Evolutionary conservation across 169 alveolate genomes (phyloP), one percentile per base, ranked within the genome.

Genomic region (Plasmodium relictum): DNA sequence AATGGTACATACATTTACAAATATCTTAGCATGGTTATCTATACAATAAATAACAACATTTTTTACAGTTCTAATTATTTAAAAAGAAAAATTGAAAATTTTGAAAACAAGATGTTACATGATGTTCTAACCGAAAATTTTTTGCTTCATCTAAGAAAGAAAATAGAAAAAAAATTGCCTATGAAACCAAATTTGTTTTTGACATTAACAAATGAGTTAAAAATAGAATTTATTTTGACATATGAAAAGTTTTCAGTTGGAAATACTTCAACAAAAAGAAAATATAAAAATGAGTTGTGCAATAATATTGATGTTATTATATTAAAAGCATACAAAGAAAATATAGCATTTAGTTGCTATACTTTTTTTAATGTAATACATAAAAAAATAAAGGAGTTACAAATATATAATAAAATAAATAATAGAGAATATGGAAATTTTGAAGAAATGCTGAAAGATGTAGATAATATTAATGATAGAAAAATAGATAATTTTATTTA

Each of bases 311-410:
- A 76, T 41, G 26, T 76, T 48, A 63, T 76, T 22, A 39, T 76
- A 76, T 48, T 76, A 66, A 76, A 76, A 76, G 88, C 88, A 0
- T 76, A 76, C 24, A 76, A 76, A 20, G 88, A 76, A 48, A 76
- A 76, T 76, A 76, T 76, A 6, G 88, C 88, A 16, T 76, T 24
- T 42, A 76, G 88, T 16, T 76, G 88, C 20, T 76, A 62, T 63
- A 76, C 58, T 26, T 76, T 76, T 50, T 76, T 24, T 61, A 76
- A 76, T n/a, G 44, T 76, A 2, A 76, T 76, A 18, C 69, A 76
- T 6, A 62, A 76, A 22, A 76, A 50, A 63, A 76, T 76, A 56
- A 76, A 39, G 2, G 45, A 62, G 9, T 39, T 76, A 8, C 24
- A 76, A 6, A 76, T 76, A 2, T 76, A 76, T 76, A 65, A 48